Conservation (phyloP, 2,329 filamentous ascomycete species). For the Stachybotrys chlorohalonatus region DNA sequence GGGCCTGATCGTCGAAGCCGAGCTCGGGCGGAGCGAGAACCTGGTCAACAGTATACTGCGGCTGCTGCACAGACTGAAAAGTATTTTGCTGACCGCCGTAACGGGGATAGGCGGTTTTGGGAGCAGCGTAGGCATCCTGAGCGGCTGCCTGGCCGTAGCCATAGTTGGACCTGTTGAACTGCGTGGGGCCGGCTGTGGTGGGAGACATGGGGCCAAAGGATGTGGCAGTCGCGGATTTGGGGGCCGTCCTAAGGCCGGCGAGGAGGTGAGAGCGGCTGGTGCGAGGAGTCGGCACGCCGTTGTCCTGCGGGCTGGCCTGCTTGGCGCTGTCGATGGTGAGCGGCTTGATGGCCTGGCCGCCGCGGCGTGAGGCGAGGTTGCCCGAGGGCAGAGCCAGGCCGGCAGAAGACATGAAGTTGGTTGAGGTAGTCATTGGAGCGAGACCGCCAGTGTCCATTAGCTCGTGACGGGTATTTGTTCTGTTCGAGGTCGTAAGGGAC, state of each 20-base stretch:
- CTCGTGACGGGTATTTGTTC: slow-evolving; percentile 22
- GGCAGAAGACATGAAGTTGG: slow-evolving; percentile 61
- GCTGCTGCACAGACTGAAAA: slow-evolving; percentile 23
- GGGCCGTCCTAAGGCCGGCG: slow-evolving; percentile 85
- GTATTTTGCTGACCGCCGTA: slow-evolving; percentile 25
- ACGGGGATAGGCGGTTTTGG: slow-evolving; percentile 50
- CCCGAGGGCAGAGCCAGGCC: slow-evolving; percentile 68
- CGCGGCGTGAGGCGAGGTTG: slow-evolving; percentile 75
- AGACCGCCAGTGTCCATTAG: slow-evolving; percentile 94
- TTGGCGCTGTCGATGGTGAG: slow-evolving; percentile 69
- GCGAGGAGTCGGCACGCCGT: slow-evolving; percentile 69
- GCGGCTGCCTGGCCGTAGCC: slow-evolving; percentile 35
- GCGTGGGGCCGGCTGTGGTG: slow-evolving; percentile 27
- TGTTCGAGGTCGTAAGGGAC: neutral
- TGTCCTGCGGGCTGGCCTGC: slow-evolving; percentile 52
- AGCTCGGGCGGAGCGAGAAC: slow-evolving; percentile 77
- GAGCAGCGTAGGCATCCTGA: slow-evolving; percentile 35
- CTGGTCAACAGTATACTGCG: slow-evolving; percentile 74
- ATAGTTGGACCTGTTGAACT: slow-evolving; percentile 33
- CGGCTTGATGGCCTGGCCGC: slow-evolving; percentile 83
- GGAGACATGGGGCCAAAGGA: slow-evolving; percentile 63
- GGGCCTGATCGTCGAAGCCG: slow-evolving; percentile 59
- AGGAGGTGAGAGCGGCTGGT: slow-evolving; percentile 93
- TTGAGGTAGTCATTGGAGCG: slow-evolving; percentile 97
- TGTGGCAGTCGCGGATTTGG: slow-evolving; percentile 70